phyloP scores from a whole-genome alignment of 192 early-diverging fungal genomes.

The Entomortierella chlamydospora region DNA sequence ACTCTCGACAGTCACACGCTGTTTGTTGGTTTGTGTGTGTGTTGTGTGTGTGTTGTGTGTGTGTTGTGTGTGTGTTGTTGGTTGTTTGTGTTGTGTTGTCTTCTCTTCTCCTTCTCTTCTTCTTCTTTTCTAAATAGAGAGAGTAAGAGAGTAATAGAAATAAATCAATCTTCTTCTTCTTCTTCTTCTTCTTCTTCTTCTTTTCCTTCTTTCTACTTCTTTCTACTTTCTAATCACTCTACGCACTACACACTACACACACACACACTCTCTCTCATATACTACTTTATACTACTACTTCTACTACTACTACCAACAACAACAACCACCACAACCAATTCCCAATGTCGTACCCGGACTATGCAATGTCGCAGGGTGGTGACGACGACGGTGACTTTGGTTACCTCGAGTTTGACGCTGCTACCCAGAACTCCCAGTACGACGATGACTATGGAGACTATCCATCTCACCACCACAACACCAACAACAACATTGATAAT shows the following conservation, averaged over 20 bases:
- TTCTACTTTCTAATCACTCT: not conserved
- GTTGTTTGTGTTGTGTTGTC: no score
- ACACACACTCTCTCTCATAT: no score
- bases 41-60: no score
- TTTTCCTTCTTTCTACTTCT: not conserved
- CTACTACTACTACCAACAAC: no score
- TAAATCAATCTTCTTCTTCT: not conserved
- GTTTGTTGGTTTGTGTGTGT: no score
- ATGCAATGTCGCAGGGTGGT: slow-evolving; percentile 56
- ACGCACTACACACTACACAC: not conserved
- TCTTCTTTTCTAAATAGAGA: no score
- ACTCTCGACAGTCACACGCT: no score
- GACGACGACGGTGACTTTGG: slow-evolving; percentile 63
- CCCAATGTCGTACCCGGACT: slow-evolving; percentile 48
- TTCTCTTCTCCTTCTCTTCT: no score
- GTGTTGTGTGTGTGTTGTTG: no score
- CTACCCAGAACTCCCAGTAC: slow-evolving; percentile 75
- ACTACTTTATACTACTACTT: not conserved
- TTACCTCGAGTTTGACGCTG: slow-evolving; percentile 67
- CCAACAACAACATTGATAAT: no score
- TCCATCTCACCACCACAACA: slow-evolving; percentile 58
- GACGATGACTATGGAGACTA: slow-evolving; percentile 70
- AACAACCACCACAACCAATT: not conserved
- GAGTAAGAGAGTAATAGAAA: no score
- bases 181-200: not conserved